Evolutionary conservation across 2,329 filamentous ascomycete genomes (phyloP).

Genomic region (Diaporthe vaccinii): DNA sequence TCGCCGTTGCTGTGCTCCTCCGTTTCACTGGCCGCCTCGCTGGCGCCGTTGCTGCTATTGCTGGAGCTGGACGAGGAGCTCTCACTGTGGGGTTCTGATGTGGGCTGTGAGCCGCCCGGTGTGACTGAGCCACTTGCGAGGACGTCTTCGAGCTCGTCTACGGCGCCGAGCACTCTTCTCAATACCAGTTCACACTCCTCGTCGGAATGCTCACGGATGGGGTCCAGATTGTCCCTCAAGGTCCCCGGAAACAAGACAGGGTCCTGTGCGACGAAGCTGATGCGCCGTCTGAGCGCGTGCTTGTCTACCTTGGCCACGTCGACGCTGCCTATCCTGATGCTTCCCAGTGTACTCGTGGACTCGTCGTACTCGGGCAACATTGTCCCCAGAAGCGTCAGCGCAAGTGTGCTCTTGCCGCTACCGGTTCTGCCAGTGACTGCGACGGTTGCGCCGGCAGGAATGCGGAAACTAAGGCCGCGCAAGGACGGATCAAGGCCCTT

Average conservation of each 20-base stretch:
- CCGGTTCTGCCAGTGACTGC: slow-evolving; percentile 85
- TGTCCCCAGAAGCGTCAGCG: slow-evolving; percentile 70
- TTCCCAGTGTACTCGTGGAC: slow-evolving; percentile 53
- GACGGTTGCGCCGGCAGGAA: slow-evolving; percentile 74
- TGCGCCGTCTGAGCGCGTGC: slow-evolving; percentile 66
- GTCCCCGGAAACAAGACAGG: slow-evolving; percentile 73
- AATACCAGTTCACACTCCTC: slow-evolving; percentile 65
- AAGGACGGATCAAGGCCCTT: slow-evolving; percentile 82
- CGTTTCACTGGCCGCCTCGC: neutral
- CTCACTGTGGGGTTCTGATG: slow-evolving; percentile 22
- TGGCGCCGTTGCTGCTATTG: slow-evolving; percentile 30
- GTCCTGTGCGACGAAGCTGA: slow-evolving; percentile 75
- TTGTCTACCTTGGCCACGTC: slow-evolving; percentile 68
- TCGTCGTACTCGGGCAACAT: slow-evolving; percentile 59
- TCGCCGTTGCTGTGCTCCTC: slow-evolving; percentile 4
- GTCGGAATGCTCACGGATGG: slow-evolving; percentile 70
- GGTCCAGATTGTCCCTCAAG: slow-evolving; percentile 76
- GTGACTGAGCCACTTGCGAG: slow-evolving; percentile 31
- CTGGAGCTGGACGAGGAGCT: slow-evolving; percentile 33
- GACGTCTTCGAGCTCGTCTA: slow-evolving; percentile 34
- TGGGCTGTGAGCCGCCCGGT: slow-evolving; percentile 27
- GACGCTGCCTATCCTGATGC: slow-evolving; percentile 67
- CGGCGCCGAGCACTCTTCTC: slow-evolving; percentile 68
- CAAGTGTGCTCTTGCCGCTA: slow-evolving; percentile 86
- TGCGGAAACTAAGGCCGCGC: slow-evolving; percentile 75